Percentiles rank a stretch among this genome's conserved stretches.
Conservation (phyloP, 78 protist genomes). For the Planoprotostelium fungivorum region DNA sequence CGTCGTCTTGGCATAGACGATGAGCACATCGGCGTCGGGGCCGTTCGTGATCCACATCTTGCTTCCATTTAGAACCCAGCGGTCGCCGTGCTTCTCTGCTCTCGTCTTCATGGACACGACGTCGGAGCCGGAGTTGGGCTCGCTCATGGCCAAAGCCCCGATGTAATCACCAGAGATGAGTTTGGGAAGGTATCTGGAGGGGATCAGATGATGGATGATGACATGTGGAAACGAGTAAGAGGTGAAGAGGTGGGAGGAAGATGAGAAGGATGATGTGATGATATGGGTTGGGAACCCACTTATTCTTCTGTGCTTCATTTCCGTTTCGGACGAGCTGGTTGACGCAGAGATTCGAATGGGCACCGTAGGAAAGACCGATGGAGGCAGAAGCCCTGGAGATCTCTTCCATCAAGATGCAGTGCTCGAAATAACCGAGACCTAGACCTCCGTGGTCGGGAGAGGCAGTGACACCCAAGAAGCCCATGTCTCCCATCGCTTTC, state of each 20-base stretch:
- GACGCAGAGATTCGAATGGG: conserved; percentile 90
- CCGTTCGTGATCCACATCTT: conserved; percentile 93
- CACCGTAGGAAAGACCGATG: conserved; percentile 87
- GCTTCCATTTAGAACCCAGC: conserved; percentile 21
- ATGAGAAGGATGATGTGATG: background rate
- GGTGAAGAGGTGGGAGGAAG: background rate
- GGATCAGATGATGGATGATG: background rate
- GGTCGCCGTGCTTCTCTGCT: conserved; percentile 68
- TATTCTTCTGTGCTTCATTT: conserved; percentile 75
- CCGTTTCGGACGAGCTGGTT: conserved; percentile 88
- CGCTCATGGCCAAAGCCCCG: conserved; percentile 94
- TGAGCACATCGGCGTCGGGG: conserved; percentile 80
- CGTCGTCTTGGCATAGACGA: conserved; percentile 87
- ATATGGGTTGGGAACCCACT: no score
- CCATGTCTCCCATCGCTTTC: conserved; percentile 81
- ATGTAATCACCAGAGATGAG: conserved; percentile 87
- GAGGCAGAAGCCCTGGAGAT: conserved; percentile 71
- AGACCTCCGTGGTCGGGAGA: conserved; percentile 79
- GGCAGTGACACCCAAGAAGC: conserved; percentile 86
- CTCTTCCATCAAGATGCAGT: conserved; percentile 84
- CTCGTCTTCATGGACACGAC: conserved; percentile 80
- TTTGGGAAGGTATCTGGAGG: conserved; percentile 28
- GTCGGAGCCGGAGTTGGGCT: conserved; percentile 92
- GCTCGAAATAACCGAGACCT: conserved; percentile 72
- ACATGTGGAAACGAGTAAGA: background rate